phyloP scores from a whole-genome alignment of 805 yeast species.

The Candida pseudoglaebosa region DNA sequence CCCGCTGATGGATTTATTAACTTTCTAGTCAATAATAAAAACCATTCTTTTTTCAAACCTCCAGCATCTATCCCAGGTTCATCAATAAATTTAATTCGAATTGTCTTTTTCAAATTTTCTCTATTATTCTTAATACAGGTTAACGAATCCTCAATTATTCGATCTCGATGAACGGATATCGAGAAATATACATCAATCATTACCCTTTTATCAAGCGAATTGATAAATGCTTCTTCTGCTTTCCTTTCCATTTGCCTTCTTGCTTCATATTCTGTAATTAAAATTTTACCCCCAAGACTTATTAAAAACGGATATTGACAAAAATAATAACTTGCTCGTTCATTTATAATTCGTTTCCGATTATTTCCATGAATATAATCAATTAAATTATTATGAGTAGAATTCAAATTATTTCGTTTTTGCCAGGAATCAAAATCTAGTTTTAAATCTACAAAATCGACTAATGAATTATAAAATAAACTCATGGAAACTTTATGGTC shows the following conservation, averaged over 20 bases:
- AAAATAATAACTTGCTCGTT: conserved; percentile 46
- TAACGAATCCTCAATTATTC: conserved; percentile 72
- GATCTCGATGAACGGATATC: conserved; percentile 62
- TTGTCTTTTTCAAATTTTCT: conserved; percentile 64
- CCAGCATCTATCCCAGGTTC: conserved; percentile 97
- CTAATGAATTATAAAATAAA: conserved; percentile 71
- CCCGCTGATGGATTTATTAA: conserved; percentile 68
- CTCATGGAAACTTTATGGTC: conserved; percentile 27
- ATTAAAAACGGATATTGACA: conserved; percentile 84
- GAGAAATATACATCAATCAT: conserved; percentile 66
- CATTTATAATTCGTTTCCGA: conserved; percentile 16
- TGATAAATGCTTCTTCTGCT: conserved; percentile 86
- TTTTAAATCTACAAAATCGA: conserved; percentile 72
- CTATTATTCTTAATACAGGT: conserved; percentile 52
- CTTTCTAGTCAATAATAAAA: conserved; percentile 64
- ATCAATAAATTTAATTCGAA: conserved; percentile 73
- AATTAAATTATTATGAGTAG: conserved; percentile 22
- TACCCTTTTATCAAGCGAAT: conserved; percentile 59
- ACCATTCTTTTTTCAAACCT: conserved; percentile 94
- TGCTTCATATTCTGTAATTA: conserved; percentile 79
- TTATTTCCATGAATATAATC: conserved; percentile 47
- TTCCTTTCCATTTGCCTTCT: conserved; percentile 75
- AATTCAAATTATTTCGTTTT: conserved; percentile 24
- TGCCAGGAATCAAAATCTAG: conserved; percentile 88
- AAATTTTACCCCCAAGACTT: conserved; percentile 77